phyloP scores from a whole-genome alignment of 2,329 filamentous ascomycete genomes.

The Xylaria sp. region DNA sequence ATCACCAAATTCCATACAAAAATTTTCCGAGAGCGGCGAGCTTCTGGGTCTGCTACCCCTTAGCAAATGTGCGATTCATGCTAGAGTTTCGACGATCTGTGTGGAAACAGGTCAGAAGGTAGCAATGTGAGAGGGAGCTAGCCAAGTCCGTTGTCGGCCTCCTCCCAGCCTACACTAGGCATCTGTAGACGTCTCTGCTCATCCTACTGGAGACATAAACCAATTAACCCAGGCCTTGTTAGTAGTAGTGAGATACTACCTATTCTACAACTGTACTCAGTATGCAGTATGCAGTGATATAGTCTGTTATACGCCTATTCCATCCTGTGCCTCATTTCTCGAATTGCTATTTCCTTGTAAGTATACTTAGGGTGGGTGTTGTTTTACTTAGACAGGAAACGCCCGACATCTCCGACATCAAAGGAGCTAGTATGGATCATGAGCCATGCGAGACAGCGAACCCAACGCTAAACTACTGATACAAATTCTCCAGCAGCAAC shows the following conservation, averaged over 20 bases:
- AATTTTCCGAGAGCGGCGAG: constrained; percentile 15
- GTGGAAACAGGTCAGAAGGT: not conserved
- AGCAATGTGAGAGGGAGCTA: not conserved
- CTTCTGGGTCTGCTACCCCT: constrained; percentile 18
- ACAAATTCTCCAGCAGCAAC: constrained; percentile 5
- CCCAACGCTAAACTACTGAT: not conserved
- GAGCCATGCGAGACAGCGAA: too few relatives aligned
- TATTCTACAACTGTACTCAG: too few relatives aligned
- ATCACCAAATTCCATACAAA: too few relatives aligned
- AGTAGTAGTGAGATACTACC: constrained; percentile 11
- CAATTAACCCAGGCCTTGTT: constrained; percentile 3
- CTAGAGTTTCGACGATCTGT: not conserved
- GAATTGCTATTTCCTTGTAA: too few relatives aligned
- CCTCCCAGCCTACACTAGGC: not conserved
- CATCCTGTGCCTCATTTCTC: too few relatives aligned
- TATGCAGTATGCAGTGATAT: too few relatives aligned
- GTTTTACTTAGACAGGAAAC: constrained; percentile 6
- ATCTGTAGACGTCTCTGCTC: not conserved
- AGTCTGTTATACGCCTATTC: too few relatives aligned
- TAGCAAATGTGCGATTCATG: constrained; percentile 27
- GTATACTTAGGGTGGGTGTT: not conserved
- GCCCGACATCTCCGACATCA: not conserved
- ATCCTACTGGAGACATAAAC: not conserved
- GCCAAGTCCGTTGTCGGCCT: constrained; percentile 34
- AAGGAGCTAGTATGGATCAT: constrained; percentile 1